phyloP scores from a whole-genome alignment of 2,329 filamentous ascomycete genomes.

The Talaromyces piceae region DNA sequence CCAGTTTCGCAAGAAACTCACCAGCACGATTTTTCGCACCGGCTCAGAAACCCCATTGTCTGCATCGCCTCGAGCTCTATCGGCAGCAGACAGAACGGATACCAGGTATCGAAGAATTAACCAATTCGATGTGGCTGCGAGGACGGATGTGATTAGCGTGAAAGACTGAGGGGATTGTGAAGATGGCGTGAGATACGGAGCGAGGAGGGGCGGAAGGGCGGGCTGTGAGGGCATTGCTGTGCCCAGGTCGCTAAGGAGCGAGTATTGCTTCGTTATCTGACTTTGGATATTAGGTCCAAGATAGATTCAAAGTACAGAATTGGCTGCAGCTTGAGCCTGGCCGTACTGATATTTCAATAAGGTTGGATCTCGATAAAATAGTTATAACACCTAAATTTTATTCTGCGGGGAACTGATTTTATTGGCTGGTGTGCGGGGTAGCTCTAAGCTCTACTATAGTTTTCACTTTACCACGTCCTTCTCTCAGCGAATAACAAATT shows the following conservation, averaged over 20 bases:
- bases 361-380: slow-evolving; percentile 4
- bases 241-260: too few relatives aligned
- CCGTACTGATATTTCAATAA: too few relatives aligned
- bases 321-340: too few relatives aligned
- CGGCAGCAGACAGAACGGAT: slow-evolving; percentile 33
- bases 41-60: slow-evolving; percentile 17
- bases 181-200: slow-evolving; percentile 6
- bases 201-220: slow-evolving; percentile 29
- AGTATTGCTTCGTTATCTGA: too few relatives aligned
- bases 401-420: slow-evolving; percentile 3
- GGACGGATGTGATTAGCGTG: slow-evolving; percentile 37
- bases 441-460: not conserved
- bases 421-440: slow-evolving; percentile 10
- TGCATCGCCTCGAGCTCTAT: slow-evolving; percentile 10
- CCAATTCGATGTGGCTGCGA: slow-evolving; percentile 50
- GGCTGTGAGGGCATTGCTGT: slow-evolving; percentile 35
- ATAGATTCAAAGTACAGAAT: not conserved
- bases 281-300: too few relatives aligned
- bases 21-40: slow-evolving; percentile 55
- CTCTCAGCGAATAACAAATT: too few relatives aligned
- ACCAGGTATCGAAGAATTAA: slow-evolving; percentile 46
- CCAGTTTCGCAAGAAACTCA: slow-evolving; percentile 74
- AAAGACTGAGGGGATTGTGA: slow-evolving; percentile 27
- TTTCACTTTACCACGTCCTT: not conserved
- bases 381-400: slow-evolving; percentile 8